Evolutionary conservation across 108 stramenopile genomes (phyloP), one percentile per base, ranked within the genome.

Genomic region (Poteriospumella lacustris): DNA sequence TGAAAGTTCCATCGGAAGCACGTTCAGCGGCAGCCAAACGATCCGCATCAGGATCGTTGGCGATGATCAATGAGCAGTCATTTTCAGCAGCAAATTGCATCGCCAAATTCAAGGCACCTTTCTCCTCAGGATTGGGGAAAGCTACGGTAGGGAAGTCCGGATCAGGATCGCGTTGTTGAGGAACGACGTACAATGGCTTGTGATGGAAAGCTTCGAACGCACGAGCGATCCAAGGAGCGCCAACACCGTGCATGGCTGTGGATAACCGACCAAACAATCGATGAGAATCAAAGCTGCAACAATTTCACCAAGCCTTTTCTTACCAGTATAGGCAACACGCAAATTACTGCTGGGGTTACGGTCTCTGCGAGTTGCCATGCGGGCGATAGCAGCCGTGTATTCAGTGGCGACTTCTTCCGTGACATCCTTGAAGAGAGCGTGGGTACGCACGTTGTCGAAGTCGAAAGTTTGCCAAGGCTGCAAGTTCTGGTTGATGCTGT

Each of bases 31-130:
- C 94, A 44, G 95, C 97, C 58, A 98, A 80, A 67, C 97, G 83
- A 89, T 98, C 97, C 1, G 95, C 97, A 84, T 98, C 97, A 1
- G 97, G 97, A 81, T 98, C 97, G 82, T 98, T 98, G 58, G 96
- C 97, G 59, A 98, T 69, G 1, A 98, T 88, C 39, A 98, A 79
- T 33, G 91, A 80, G 1, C 68, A 40, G 31, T 90, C 84, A 39
- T 39, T 58, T 39, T 82, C 70, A 38, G 82, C 76, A 0, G 96
- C 91, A 87, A 87, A 89, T 0, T 56, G 58, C 78, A 91, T 92
- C 47, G 97, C 92, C 75, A 89, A 75, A 68, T 93, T 89, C 43
- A 98, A 81, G 0, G 97, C 97, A 41, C 96, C 97, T 39, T 90
- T 89, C 80, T 98, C 97, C 81, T 96, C 95, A 5, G 95, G 95